Evolutionary conservation across 805 yeast genomes (phyloP).

Genomic region (Barnettozyma salicaria): DNA sequence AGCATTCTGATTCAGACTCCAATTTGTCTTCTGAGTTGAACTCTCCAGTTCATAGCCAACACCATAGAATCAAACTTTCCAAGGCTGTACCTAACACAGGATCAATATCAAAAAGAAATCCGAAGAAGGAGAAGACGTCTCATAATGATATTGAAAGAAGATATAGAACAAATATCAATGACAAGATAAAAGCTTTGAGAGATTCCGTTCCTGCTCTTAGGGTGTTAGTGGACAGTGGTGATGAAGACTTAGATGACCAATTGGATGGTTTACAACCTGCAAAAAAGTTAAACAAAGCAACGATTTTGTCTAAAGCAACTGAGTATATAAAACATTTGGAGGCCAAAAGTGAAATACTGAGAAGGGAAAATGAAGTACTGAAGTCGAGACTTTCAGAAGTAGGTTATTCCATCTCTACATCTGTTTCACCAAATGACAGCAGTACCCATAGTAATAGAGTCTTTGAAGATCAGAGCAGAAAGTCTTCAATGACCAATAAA

Average conservation of each 20-base stretch:
- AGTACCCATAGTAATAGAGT: constrained; percentile 11
- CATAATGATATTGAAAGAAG: constrained; percentile 71
- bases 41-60: constrained; percentile 9
- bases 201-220: constrained; percentile 64
- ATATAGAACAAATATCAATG: constrained; percentile 65
- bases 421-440: neutral
- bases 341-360: constrained; percentile 45
- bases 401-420: constrained; percentile 11
- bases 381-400: constrained; percentile 22
- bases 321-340: constrained; percentile 76
- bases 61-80: constrained; percentile 16
- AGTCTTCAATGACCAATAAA: constrained; percentile 35
- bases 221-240: constrained; percentile 36
- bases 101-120: constrained; percentile 19
- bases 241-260: constrained; percentile 51
- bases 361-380: constrained; percentile 40
- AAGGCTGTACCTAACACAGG: constrained; percentile 22
- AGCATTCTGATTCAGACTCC: constrained; percentile 17
- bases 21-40: constrained; percentile 13
- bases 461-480: constrained; percentile 2
- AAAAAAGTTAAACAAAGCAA: constrained; percentile 69
- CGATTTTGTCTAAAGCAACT: constrained; percentile 67
- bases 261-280: constrained; percentile 77
- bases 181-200: constrained; percentile 56
- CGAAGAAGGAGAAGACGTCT: constrained; percentile 47